phyloP scores from a whole-genome alignment of 139 green algal genomes.

The Chlorella sp. region DNA sequence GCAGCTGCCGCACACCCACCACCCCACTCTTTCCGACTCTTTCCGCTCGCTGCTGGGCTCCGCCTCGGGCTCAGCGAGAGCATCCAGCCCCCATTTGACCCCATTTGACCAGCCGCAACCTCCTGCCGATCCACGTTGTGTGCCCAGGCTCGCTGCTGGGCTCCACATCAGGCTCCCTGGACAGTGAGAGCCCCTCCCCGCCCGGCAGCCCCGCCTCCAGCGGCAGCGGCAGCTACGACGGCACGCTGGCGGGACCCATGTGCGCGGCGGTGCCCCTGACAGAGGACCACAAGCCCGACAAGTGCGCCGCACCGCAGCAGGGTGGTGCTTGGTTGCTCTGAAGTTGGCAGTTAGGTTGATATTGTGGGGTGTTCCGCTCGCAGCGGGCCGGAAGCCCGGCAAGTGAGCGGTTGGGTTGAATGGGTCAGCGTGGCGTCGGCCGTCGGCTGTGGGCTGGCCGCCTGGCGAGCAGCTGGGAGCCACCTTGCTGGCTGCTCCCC shows the following conservation, averaged over 20 bases:
- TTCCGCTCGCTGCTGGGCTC: neutral
- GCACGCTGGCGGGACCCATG: neutral
- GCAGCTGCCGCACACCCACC: no score
- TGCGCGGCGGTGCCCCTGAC: constrained; percentile 44
- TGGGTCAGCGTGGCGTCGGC: no score
- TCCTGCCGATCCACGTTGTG: no score
- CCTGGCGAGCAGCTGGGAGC: neutral
- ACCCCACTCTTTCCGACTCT: no score
- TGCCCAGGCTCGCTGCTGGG: neutral
- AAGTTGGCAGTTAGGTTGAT: no score
- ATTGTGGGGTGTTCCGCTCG: no score
- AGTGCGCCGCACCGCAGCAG: no score
- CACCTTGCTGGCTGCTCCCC: neutral
- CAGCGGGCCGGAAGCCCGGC: no score
- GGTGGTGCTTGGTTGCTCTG: neutral
- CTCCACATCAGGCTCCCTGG: neutral
- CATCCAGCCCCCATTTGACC: no score
- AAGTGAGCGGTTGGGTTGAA: no score
- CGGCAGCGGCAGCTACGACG: neutral
- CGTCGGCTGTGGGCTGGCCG: no score
- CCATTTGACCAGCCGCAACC: neutral
- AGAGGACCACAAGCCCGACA: constrained; percentile 67
- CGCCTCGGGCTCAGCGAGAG: neutral
- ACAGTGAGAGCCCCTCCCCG: no score
- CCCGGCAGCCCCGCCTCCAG: neutral